Evolutionary conservation across 306 rosid genomes (phyloP), one percentile per base, ranked within the genome.

Genomic region (Cucumis sativus): DNA sequence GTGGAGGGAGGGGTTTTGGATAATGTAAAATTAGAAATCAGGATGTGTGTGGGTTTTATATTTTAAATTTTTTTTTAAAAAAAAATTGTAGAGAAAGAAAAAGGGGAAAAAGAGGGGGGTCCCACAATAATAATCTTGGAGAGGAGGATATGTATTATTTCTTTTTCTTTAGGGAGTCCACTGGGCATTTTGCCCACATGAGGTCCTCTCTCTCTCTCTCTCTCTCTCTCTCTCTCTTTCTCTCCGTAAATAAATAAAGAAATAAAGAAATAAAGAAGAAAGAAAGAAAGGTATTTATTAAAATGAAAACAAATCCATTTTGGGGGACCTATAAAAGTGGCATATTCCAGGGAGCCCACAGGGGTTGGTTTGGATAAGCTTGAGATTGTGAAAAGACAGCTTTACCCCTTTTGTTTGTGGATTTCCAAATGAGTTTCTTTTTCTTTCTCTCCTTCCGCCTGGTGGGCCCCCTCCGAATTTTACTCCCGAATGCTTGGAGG

Each of bases 341-440:
- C 92, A 83, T 78, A 74, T 85, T 86, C 86, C 30, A 16, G 39
- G 77, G 79, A 7, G 78, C 84, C 83, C 86, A 70, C 81, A 2
- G 74, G 30, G 30, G 1, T 28, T 28, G 30, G 47, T 85, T 55
- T 66, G 90, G 96, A 87, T 93, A 93, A 90, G 91, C 78, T 84
- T 39, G 33, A 3, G 79, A 0, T 18, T 3, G 8, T 5, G 7
- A 7, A 85, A 84, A 80, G 89, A 84, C 95, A 7, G 66, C 55
- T 70, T 0, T 82, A 3, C 39, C 93, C 86, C 78, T 45, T 8
- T 25, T 16, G 7, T 0, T 72, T 51, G 62, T 51, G 10, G 25
- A 47, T 72, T 51, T 10, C 35, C 14, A 40, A 40, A 39, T 17
- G 45, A 16, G 49, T 43, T 30, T 8, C n/a, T n/a, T 10, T 23